Percentiles rank a stretch among this genome's conserved stretches.
These are phyloP conservation scores for Strobilomyces confusus DNA, from an alignment of 768 basidiomycete genomes.

Conservation along the genomic window DNA sequence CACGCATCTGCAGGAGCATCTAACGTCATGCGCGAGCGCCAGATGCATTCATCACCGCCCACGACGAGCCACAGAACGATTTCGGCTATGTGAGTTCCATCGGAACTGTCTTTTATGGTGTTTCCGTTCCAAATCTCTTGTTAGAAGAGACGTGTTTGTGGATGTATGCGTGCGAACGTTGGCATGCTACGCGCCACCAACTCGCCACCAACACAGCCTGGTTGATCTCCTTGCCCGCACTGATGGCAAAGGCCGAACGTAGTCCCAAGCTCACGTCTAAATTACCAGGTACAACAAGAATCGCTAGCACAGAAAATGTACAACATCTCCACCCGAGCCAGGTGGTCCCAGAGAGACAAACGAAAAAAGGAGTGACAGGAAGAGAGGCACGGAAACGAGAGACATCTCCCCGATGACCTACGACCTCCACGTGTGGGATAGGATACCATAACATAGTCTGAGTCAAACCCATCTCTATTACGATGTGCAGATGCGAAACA, in stretches of 20 bases:
- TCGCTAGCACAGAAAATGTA: conserved; percentile 3
- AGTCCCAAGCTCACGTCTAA: conserved; percentile 2
- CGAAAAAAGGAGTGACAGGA: conserved; percentile 10
- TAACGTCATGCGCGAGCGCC: neutral
- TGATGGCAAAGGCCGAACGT: neutral
- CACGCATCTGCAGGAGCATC: neutral
- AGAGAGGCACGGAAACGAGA: conserved; percentile 8
- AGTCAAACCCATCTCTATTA: conserved; percentile 21
- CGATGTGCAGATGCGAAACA: conserved; percentile 11
- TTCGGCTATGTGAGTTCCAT: neutral
- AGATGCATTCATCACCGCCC: neutral
- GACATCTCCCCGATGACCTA: conserved; percentile 6
- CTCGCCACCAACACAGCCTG: neutral
- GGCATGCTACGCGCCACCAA: too few relatives aligned
- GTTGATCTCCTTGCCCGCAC: too few relatives aligned
- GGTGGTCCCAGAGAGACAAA: conserved; percentile 7
- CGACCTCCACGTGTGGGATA: conserved; percentile 6
- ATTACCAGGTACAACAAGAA: conserved; percentile 14
- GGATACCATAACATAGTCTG: conserved; percentile 19
- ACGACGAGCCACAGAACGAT: neutral
- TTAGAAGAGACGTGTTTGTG: neutral
- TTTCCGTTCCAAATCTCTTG: too few relatives aligned
- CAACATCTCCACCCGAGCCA: conserved; percentile 6
- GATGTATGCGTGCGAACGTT: conserved; percentile 3
- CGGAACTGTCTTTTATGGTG: neutral